phyloP scores from a whole-genome alignment of 2,329 filamentous ascomycete genomes.

The Hymenoscyphus fructigenus region DNA sequence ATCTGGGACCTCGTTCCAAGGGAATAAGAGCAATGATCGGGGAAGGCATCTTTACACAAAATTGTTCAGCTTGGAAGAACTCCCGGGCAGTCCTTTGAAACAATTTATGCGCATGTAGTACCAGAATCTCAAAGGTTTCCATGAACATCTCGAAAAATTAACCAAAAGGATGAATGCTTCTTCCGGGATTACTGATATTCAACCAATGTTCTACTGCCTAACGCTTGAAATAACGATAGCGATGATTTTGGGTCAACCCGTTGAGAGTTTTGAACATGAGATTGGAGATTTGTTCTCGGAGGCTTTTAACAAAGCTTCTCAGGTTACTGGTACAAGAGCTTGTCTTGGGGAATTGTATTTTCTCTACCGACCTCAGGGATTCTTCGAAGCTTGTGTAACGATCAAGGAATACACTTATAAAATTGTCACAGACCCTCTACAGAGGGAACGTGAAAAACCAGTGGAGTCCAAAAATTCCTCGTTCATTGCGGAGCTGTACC shows the following conservation, averaged over 20 bases:
- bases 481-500: neutral
- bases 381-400: neutral
- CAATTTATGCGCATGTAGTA: slow-evolving; percentile 2
- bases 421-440: neutral
- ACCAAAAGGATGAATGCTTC: neutral
- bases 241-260: slow-evolving; percentile 54
- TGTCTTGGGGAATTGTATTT: neutral
- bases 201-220: slow-evolving; percentile 57
- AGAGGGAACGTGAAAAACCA: neutral
- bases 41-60: slow-evolving; percentile 4
- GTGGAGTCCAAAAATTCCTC: neutral
- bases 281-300: slow-evolving; percentile 6
- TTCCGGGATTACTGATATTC: slow-evolving; percentile 46
- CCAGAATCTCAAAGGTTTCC: slow-evolving; percentile 10
- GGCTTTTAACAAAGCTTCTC: neutral
- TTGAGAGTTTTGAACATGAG: slow-evolving; percentile 39
- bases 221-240: slow-evolving; percentile 56
- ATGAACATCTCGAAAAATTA: slow-evolving; percentile 33
- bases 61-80: neutral
- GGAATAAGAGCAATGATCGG: neutral
- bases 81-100: slow-evolving; percentile 6
- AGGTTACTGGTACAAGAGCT: neutral
- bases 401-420: neutral
- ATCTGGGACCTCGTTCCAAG: slow-evolving; percentile 15
- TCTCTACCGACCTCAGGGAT: neutral